These are phyloP conservation scores for Grigorovia humatica DNA, from an alignment of 805 yeast species.

Conservation along the genomic window DNA sequence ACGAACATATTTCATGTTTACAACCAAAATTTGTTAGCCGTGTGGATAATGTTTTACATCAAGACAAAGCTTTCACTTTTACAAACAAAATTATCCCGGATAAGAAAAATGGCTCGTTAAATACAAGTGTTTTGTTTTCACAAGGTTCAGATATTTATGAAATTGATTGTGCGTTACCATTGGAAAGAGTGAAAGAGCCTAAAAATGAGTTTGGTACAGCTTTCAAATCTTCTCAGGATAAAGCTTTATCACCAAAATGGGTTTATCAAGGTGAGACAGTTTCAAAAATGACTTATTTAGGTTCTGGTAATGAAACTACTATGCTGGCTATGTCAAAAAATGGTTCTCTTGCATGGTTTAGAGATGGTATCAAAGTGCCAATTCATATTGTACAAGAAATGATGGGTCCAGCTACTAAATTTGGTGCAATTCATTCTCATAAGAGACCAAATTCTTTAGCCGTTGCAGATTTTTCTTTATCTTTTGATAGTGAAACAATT, in stretches of 20 bases:
- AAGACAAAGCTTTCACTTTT: conserved; percentile 21
- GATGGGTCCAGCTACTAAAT: conserved; percentile 25
- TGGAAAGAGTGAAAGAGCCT: conserved; percentile 12
- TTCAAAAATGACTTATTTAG: conserved; percentile 18
- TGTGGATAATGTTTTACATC: conserved; percentile 15
- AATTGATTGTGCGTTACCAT: conserved; percentile 22
- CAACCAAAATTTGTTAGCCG: conserved; percentile 30
- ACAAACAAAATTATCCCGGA: conserved; percentile 23
- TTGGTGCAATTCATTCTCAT: conserved; percentile 23
- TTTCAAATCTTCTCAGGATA: conserved; percentile 37
- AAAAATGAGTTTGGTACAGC: conserved; percentile 42
- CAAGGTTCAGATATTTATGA: conserved; percentile 26
- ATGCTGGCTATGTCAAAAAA: conserved; percentile 23
- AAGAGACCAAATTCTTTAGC: conserved; percentile 14
- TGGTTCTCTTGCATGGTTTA: conserved; percentile 29
- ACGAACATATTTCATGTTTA: conserved; percentile 27
- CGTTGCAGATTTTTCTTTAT: conserved; percentile 23
- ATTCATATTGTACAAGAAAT: conserved; percentile 25
- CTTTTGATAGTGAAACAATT: conserved; percentile 18
- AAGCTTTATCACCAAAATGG: conserved; percentile 20
- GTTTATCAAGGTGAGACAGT: conserved; percentile 24
- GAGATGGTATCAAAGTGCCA: conserved; percentile 23
- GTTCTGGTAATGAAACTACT: conserved; percentile 32
- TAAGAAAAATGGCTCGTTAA: conserved; percentile 19
- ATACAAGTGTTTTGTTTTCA: conserved; percentile 22